Percentiles rank a stretch among this genome's conserved stretches.
Evolutionary conservation across 139 green algal species (phyloP).

Genomic region (Asterochloris sp.): DNA sequence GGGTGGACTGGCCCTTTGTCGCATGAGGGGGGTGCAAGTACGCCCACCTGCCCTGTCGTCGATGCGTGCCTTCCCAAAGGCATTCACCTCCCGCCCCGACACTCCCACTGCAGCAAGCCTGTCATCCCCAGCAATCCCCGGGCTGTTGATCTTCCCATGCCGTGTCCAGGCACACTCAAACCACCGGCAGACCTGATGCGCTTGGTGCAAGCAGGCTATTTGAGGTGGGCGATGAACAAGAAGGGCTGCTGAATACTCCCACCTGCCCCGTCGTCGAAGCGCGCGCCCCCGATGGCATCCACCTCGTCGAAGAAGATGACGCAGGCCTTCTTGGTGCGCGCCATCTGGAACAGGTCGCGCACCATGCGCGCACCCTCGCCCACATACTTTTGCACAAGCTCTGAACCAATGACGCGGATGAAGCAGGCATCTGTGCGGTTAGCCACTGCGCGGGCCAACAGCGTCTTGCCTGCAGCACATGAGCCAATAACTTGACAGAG

Average conservation of each 20-base stretch:
- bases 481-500: background rate
- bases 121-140: too few relatives aligned
- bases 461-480: constrained; percentile 88
- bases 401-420: constrained; percentile 97
- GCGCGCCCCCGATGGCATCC: constrained; percentile 95
- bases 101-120: too few relatives aligned
- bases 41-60: too few relatives aligned
- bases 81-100: too few relatives aligned
- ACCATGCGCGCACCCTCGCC: constrained; percentile 98
- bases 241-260: background rate
- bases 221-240: background rate
- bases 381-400: constrained; percentile 99
- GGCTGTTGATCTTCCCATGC: too few relatives aligned
- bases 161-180: background rate
- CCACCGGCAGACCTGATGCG: background rate
- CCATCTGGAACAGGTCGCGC: constrained; percentile 96
- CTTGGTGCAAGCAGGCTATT: background rate
- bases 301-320: constrained; percentile 99
- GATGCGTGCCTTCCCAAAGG: too few relatives aligned
- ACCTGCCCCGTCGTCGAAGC: constrained; percentile 88
- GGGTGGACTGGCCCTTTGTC: too few relatives aligned
- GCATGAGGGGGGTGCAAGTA: too few relatives aligned
- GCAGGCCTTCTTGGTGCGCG: constrained; percentile 96
- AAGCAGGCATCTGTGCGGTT: constrained; percentile 99
- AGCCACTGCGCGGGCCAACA: constrained; percentile 94